A percentile compares a stretch with the other conserved stretches of the same genome.
Conservation (phyloP, 331 rosid genomes). For the Rhamnella rubrinervis region DNA sequence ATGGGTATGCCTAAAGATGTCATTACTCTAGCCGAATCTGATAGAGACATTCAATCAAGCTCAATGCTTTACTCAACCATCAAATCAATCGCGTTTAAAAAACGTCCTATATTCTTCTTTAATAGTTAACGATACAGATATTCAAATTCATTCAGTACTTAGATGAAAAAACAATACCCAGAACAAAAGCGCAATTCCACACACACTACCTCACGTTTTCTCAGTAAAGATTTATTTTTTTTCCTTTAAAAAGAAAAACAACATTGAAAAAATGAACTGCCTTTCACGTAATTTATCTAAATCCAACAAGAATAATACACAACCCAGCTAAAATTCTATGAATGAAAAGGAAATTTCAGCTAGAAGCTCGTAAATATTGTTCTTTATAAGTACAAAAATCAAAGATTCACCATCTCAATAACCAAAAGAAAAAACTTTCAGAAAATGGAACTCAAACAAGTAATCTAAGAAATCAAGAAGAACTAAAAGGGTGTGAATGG, state of each 20-base stretch:
- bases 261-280: not conserved
- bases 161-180: too few species aligned
- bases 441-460: not conserved
- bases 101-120: too few species aligned
- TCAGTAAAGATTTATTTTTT: too few species aligned
- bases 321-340: not conserved
- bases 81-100: too few species aligned
- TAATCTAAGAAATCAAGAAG: not conserved
- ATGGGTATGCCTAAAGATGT: too few species aligned
- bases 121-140: too few species aligned
- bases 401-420: not conserved
- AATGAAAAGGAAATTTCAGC: not conserved
- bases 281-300: not conserved
- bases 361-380: not conserved
- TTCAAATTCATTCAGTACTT: too few species aligned
- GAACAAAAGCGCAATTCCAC: too few species aligned
- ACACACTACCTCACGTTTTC: too few species aligned
- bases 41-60: too few species aligned
- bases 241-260: not conserved
- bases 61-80: too few species aligned
- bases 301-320: not conserved
- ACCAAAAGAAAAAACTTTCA: not conserved
- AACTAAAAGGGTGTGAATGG: not conserved
- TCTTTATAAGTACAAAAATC: not conserved
- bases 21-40: too few species aligned